These are phyloP conservation scores for Phytopythium chamaehyphon DNA, from an alignment of 352 stramenopile genomes.

Conservation along the genomic window DNA sequence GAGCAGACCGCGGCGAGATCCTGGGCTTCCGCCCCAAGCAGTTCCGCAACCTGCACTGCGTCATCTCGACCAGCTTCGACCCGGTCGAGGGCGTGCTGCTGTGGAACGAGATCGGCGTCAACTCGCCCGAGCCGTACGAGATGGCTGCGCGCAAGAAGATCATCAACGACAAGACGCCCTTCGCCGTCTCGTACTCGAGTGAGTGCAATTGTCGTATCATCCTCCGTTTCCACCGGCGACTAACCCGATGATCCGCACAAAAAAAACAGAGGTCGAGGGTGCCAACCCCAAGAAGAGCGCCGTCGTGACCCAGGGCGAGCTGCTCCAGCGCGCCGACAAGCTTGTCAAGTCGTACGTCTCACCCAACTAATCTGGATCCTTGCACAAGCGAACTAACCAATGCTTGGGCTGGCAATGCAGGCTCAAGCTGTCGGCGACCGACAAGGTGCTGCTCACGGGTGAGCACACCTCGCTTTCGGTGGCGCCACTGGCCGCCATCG, in stretches of 20 bases:
- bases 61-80: slow-evolving; percentile 82
- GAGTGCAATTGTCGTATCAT: slow-evolving; percentile 15
- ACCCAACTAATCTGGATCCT: too few species aligned
- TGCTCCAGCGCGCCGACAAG: slow-evolving; percentile 68
- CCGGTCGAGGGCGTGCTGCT: slow-evolving; percentile 69
- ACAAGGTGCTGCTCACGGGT: slow-evolving; percentile 83
- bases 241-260: neutral
- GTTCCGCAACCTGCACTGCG: slow-evolving; percentile 76
- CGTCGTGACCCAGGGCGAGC: slow-evolving; percentile 73
- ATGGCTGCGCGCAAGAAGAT: slow-evolving; percentile 56
- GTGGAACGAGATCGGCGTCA: slow-evolving; percentile 79
- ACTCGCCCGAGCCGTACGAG: slow-evolving; percentile 63
- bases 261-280: slow-evolving; percentile 61
- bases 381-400: too few species aligned
- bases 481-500: slow-evolving; percentile 68
- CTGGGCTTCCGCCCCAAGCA: slow-evolving; percentile 75
- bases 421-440: slow-evolving; percentile 59
- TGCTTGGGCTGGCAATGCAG: too few species aligned
- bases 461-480: slow-evolving; percentile 63
- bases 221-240: neutral
- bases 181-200: slow-evolving; percentile 81
- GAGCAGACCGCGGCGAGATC: slow-evolving; percentile 39
- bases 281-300: slow-evolving; percentile 80
- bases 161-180: slow-evolving; percentile 64
- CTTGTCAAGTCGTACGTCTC: slow-evolving; percentile 68